These are phyloP conservation scores for Penicillium digitatum DNA, from an alignment of 2,329 filamentous ascomycete genomes.

Conservation along the genomic window DNA sequence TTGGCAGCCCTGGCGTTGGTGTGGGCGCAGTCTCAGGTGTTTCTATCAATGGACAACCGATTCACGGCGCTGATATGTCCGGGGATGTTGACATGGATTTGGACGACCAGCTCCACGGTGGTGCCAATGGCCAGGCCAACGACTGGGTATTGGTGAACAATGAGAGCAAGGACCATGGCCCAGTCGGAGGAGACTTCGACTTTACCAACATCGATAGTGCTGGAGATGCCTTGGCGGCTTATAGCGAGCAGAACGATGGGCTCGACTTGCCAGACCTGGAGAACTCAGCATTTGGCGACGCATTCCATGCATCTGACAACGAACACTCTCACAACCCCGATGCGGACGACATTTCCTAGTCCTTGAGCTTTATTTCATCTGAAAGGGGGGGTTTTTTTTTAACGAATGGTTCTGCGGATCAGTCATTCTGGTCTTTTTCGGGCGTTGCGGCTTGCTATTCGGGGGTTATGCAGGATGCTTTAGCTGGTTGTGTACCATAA, in stretches of 20 bases:
- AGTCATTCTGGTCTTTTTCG: background rate
- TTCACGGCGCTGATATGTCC: slow-evolving; percentile 40
- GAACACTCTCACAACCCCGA: slow-evolving; percentile 42
- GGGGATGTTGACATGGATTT: slow-evolving; percentile 50
- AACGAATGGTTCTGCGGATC: slow-evolving; percentile 7
- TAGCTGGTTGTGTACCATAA: slow-evolving; percentile 8
- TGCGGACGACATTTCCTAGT: slow-evolving; percentile 40
- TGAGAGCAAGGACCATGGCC: slow-evolving; percentile 46
- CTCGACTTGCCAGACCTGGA: slow-evolving; percentile 62
- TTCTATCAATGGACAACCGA: slow-evolving; percentile 50
- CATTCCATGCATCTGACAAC: slow-evolving; percentile 62
- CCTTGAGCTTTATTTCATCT: background rate
- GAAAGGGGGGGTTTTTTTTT: slow-evolving; percentile 15
- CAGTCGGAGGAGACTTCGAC: slow-evolving; percentile 40
- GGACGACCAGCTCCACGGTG: slow-evolving; percentile 43
- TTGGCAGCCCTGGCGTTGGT: slow-evolving; percentile 24
- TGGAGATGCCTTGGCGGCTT: slow-evolving; percentile 66
- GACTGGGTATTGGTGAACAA: slow-evolving; percentile 76
- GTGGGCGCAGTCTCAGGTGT: slow-evolving; percentile 25
- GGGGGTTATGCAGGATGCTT: slow-evolving; percentile 5
- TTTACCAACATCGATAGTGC: slow-evolving; percentile 59
- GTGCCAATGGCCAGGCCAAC: slow-evolving; percentile 49
- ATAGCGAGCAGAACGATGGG: slow-evolving; percentile 56
- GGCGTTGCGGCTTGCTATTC: slow-evolving; percentile 7
- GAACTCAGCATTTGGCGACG: slow-evolving; percentile 78